Evolutionary conservation across 2,329 filamentous ascomycete genomes (phyloP).

Genomic region (Kalmusia sp.): DNA sequence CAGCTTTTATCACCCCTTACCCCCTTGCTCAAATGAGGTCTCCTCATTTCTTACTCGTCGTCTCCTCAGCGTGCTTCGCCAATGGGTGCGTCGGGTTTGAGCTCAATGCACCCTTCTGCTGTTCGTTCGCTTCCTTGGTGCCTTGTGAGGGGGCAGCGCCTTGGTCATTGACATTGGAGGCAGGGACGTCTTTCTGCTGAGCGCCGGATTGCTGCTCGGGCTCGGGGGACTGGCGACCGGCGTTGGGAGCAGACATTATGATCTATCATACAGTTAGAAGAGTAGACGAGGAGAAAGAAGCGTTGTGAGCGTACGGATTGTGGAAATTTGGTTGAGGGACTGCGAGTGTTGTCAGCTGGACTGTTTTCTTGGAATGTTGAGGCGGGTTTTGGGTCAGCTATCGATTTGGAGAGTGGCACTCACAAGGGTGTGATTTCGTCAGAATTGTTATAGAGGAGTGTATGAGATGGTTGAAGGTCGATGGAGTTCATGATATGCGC

Average conservation of each 20-base stretch:
- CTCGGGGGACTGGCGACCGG: conserved; percentile 79
- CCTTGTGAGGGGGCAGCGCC: conserved; percentile 48
- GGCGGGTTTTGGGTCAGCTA: too few species aligned
- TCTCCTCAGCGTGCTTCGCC: conserved; percentile 66
- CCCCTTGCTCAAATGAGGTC: background rate
- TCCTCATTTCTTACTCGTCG: conserved; percentile 62
- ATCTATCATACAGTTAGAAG: conserved; percentile 28
- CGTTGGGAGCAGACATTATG: conserved; percentile 69
- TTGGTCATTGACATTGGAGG: conserved; percentile 65
- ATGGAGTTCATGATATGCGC: conserved; percentile 5
- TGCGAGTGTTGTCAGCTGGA: background rate
- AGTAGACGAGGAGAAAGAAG: background rate
- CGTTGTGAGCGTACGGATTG: conserved; percentile 2
- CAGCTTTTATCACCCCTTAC: too few species aligned
- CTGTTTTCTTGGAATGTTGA: background rate
- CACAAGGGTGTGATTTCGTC: too few species aligned
- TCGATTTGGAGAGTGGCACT: too few species aligned
- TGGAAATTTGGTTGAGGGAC: background rate
- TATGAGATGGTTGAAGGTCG: background rate
- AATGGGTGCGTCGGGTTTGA: conserved; percentile 73
- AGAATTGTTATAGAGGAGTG: background rate
- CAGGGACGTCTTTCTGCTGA: conserved; percentile 68
- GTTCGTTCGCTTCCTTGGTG: conserved; percentile 58
- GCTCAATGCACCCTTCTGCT: conserved; percentile 52
- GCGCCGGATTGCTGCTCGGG: conserved; percentile 71